Conservation (phyloP, 2,329 filamentous ascomycete genomes). For the Aspergillus texensis region DNA sequence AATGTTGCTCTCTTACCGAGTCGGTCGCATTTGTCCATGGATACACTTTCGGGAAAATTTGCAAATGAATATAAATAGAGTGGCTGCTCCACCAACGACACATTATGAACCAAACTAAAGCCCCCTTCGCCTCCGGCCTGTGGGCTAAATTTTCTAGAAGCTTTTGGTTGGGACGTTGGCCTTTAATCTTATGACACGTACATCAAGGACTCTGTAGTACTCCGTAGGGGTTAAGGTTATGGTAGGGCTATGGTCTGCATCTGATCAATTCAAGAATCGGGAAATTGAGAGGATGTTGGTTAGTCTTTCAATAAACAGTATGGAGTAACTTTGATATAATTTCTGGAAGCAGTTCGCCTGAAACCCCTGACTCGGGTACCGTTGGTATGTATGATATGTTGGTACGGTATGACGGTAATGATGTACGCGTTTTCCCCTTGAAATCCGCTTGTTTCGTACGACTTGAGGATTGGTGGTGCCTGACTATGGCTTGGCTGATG, state of each 20-base stretch:
- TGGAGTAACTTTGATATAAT: background rate
- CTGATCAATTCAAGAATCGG: background rate
- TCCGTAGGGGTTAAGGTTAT: background rate
- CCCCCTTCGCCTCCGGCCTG: background rate
- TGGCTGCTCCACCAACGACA: slow-evolving; percentile 4
- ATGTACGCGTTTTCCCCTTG: slow-evolving; percentile 4
- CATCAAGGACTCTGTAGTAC: background rate
- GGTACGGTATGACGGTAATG: background rate
- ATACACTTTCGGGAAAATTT: slow-evolving; percentile 6
- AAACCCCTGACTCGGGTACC: slow-evolving; percentile 3
- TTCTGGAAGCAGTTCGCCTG: background rate
- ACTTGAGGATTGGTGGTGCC: background rate
- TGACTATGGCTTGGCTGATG: background rate
- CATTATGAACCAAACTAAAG: slow-evolving; percentile 5
- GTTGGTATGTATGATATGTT: background rate
- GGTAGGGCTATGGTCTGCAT: background rate
- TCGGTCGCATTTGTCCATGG: background rate
- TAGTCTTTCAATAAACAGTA: slow-evolving; percentile 1
- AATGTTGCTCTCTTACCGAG: slow-evolving; percentile 1
- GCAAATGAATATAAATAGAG: slow-evolving; percentile 7
- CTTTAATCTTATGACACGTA: background rate
- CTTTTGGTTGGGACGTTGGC: background rate
- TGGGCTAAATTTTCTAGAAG: background rate
- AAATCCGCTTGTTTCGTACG: slow-evolving; percentile 6
- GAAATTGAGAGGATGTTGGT: background rate